Percentiles rank a stretch among this genome's conserved stretches.
Conservation (phyloP, 495 filamentous ascomycete species). For the Penicillium canariense region DNA sequence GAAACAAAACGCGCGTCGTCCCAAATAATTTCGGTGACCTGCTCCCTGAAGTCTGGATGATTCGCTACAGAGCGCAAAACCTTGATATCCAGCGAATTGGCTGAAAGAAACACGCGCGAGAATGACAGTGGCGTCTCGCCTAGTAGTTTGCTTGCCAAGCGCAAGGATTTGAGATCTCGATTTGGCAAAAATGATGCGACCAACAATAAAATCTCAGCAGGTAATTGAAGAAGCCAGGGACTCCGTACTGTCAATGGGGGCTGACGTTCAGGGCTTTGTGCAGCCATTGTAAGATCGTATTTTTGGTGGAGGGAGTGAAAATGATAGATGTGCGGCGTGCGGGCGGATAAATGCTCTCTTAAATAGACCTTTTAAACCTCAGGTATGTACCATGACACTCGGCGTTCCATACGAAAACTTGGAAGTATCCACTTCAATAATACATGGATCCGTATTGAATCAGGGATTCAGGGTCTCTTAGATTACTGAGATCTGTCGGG, state of each 20-base stretch:
- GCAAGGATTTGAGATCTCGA: constrained; percentile 25
- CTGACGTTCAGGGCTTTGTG: constrained; percentile 9
- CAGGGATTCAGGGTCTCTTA: too few relatives aligned
- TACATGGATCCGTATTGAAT: too few relatives aligned
- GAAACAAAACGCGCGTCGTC: constrained; percentile 23
- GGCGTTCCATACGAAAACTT: too few relatives aligned
- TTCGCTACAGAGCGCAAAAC: constrained; percentile 30
- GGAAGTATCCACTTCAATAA: too few relatives aligned
- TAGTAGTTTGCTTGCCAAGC: constrained; percentile 19
- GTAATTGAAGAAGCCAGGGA: constrained; percentile 6
- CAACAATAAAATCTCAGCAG: constrained; percentile 6
- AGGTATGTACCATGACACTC: too few relatives aligned
- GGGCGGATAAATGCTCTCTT: too few relatives aligned
- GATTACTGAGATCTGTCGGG: too few relatives aligned
- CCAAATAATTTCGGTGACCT: constrained; percentile 30
- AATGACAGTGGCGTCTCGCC: constrained; percentile 17
- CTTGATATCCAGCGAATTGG: constrained; percentile 22
- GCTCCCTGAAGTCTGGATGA: constrained; percentile 17
- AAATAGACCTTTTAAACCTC: too few relatives aligned
- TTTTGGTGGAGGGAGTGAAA: constrained; percentile 10
- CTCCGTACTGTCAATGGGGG: constrained; percentile 5
- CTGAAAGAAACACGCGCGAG: constrained; percentile 25
- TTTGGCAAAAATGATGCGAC: constrained; percentile 11
- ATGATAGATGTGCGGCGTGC: background rate
- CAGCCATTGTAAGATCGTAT: constrained; percentile 11